Evolutionary conservation across 345 rosid species (phyloP).

Genomic region (Cardamine resedifolia): DNA sequence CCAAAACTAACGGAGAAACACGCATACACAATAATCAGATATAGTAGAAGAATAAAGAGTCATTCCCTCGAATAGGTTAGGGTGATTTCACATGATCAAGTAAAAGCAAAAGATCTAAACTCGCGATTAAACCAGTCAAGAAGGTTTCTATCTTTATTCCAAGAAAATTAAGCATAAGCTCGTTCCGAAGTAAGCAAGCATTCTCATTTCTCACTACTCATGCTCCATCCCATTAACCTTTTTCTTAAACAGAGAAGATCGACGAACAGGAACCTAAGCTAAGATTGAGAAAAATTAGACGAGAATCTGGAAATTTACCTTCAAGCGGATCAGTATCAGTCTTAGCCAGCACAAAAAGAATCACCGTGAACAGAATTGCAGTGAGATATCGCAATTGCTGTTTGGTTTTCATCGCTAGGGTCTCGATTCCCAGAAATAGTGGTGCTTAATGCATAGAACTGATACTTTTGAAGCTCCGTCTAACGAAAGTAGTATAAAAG

Average conservation of each 20-base stretch:
- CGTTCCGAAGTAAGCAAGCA: background rate
- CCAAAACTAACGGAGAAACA: constrained; percentile 50
- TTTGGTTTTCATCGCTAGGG: constrained; percentile 39
- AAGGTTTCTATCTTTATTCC: background rate
- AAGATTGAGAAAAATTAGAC: background rate
- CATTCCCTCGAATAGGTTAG: constrained; percentile 15
- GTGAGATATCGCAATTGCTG: constrained; percentile 19
- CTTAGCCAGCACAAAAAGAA: constrained; percentile 41
- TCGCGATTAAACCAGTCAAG: constrained; percentile 24
- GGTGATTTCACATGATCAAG: constrained; percentile 15
- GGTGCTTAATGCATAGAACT: constrained; percentile 7
- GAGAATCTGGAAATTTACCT: constrained; percentile 46
- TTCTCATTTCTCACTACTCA: background rate
- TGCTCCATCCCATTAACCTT: background rate
- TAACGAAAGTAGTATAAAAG: constrained; percentile 5
- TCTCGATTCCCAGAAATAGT: constrained; percentile 21
- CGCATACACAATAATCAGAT: background rate
- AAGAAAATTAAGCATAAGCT: background rate
- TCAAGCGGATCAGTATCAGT: constrained; percentile 66
- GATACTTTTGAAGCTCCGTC: constrained; percentile 9
- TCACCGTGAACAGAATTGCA: constrained; percentile 36
- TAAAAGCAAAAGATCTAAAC: constrained; percentile 4
- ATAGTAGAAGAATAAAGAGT: background rate
- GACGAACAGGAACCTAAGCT: background rate
- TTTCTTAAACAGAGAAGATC: constrained; percentile 14